Evolutionary conservation across 164 flowering plant species (phyloP).

Genomic region (Vitis rotundifolia): DNA sequence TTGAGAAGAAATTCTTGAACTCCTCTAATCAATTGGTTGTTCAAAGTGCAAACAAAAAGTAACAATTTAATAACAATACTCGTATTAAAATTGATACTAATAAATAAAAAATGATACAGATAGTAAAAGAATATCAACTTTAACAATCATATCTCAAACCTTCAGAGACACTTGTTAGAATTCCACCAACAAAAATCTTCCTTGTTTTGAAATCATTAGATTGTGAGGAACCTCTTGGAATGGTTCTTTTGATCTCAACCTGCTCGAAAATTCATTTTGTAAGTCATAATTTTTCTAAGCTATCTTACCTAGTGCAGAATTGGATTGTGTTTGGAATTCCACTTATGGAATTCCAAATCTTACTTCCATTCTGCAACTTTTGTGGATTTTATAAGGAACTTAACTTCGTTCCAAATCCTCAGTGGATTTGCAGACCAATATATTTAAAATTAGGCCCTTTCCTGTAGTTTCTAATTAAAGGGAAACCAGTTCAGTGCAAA

Average conservation of each 20-base stretch:
- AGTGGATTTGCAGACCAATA: no score
- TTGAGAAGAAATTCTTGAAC: constrained; percentile 74
- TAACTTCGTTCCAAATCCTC: no score
- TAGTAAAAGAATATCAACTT: not conserved
- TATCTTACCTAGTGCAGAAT: no score
- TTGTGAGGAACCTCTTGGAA: constrained; percentile 81
- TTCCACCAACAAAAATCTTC: constrained; percentile 98
- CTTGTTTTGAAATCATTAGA: constrained; percentile 82
- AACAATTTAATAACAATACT: not conserved
- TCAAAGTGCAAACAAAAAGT: not conserved
- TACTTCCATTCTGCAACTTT: no score
- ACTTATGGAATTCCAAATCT: no score
- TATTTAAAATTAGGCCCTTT: no score
- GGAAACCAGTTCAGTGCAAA: no score
- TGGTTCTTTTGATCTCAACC: constrained; percentile 95
- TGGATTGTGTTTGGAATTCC: no score
- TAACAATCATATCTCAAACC: constrained; percentile 36
- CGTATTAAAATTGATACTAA: no score
- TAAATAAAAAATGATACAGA: not conserved
- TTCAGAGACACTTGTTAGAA: constrained; percentile 70
- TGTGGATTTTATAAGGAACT: no score
- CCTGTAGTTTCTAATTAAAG: no score
- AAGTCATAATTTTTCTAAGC: no score
- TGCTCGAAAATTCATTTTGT: constrained; percentile 16
- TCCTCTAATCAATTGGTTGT: constrained; percentile 52